These are phyloP conservation scores for Pseudogymnoascus sp. DNA, from an alignment of 2,329 filamentous ascomycete species.

Conservation along the genomic window DNA sequence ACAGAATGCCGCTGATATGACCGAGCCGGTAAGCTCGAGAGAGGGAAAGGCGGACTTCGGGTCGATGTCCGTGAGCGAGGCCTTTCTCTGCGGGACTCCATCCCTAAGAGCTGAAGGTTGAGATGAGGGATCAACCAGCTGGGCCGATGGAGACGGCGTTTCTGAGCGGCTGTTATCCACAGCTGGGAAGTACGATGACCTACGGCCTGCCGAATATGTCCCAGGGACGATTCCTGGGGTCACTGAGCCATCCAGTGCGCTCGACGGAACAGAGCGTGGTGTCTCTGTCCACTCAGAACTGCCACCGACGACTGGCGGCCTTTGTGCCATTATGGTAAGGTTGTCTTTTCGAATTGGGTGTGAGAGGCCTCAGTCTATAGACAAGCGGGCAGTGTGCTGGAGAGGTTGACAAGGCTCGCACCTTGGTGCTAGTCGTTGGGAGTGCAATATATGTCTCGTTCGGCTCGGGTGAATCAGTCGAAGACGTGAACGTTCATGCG, in stretches of 20 bases:
- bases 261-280: not conserved
- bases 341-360: not conserved
- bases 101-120: slow-evolving; percentile 34
- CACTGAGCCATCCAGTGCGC: not conserved
- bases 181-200: slow-evolving; percentile 8
- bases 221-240: not conserved
- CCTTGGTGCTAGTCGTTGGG: slow-evolving; percentile 4
- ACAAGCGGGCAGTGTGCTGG: not conserved
- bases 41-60: slow-evolving; percentile 50
- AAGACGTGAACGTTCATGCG: not conserved
- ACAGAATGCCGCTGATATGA: slow-evolving; percentile 61
- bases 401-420: slow-evolving; percentile 1
- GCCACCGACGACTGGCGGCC: not conserved
- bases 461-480: not conserved
- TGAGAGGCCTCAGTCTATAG: not conserved
- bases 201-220: not conserved
- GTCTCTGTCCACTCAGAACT: not conserved
- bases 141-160: slow-evolving; percentile 40
- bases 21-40: slow-evolving; percentile 55
- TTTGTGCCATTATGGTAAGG: not conserved
- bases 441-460: not conserved
- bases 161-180: slow-evolving; percentile 30
- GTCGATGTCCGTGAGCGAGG: slow-evolving; percentile 50
- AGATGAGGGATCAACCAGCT: slow-evolving; percentile 36
- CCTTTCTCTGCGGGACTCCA: slow-evolving; percentile 16